Conservation (phyloP, 805 yeast genomes). For the Jamesozyma spencerorum region DNA sequence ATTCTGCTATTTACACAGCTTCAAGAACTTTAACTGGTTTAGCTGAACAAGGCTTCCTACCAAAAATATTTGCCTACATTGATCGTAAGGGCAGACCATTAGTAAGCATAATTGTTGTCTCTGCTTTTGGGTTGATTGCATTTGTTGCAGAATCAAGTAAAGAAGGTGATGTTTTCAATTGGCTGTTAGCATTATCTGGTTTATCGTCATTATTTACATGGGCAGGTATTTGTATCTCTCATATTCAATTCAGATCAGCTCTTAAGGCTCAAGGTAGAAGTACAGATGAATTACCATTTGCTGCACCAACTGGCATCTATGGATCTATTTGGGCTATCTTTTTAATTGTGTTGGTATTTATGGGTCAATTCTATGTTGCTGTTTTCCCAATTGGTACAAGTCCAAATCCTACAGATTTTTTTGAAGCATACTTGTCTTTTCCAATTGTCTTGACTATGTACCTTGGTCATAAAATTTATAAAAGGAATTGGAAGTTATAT, state of each 20-base stretch:
- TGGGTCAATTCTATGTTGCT: slow-evolving; percentile 68
- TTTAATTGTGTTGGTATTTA: slow-evolving; percentile 45
- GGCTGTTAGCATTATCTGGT: slow-evolving; percentile 69
- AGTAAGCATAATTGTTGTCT: slow-evolving; percentile 36
- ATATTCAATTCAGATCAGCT: slow-evolving; percentile 48
- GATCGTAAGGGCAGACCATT: slow-evolving; percentile 48
- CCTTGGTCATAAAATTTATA: slow-evolving; percentile 34
- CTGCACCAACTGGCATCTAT: slow-evolving; percentile 47
- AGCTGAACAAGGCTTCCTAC: slow-evolving; percentile 44
- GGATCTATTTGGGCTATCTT: slow-evolving; percentile 50
- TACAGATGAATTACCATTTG: slow-evolving; percentile 49
- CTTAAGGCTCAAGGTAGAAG: slow-evolving; percentile 42
- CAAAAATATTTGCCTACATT: slow-evolving; percentile 38
- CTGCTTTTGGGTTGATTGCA: slow-evolving; percentile 44
- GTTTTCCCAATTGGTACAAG: slow-evolving; percentile 45
- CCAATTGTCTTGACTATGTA: slow-evolving; percentile 33
- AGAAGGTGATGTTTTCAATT: slow-evolving; percentile 50
- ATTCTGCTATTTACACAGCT: slow-evolving; percentile 52
- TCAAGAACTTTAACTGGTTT: slow-evolving; percentile 49
- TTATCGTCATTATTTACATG: slow-evolving; percentile 67
- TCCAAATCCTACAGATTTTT: slow-evolving; percentile 33
- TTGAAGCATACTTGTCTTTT: slow-evolving; percentile 44
- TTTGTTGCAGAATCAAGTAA: slow-evolving; percentile 52
- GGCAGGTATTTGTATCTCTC: slow-evolving; percentile 62
- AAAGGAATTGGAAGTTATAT: slow-evolving; percentile 23